Base-by-base conservation (phyloP, 2,329 filamentous ascomycete species). In the Paraphaeosphaeria minitans region DNA sequence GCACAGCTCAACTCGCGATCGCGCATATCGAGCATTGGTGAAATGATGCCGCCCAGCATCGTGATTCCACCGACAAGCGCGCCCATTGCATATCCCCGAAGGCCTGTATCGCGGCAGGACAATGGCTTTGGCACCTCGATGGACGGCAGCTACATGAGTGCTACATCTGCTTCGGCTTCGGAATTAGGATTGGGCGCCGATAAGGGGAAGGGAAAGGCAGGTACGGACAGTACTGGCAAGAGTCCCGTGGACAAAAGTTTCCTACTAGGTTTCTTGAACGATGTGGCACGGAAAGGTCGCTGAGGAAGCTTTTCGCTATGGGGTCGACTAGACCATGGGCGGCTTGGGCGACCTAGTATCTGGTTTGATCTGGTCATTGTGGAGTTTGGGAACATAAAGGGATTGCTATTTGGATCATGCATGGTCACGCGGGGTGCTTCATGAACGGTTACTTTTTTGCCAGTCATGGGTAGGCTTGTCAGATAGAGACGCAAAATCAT, bases 251-350 rank as follows among this genome's bases (percentile, higher is more conserved):
- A 95, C 66, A 89, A 90, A 71, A 88, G 83, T 16, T 95, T 95
- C 68, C 78, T 96, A 71, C 81, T 95, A 53, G 89, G 85, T 10
- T 95, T 92, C 71, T 78, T 96, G 67, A 86, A 91, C 63, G 81
- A 81, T 57, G 80, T 84, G 35, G 73, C 73, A 24, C 65, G 67
- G 57, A 60, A 69, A 24, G 73, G 71, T 24, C 63, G 72, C 10
- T 75, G 55, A 65, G 31, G 4, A 10, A n/a, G 10, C 35, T 51
- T 21, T 12, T 50, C 8, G 29, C 29, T 31, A 31, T 31, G 29
- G 24, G 29, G 47, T 59, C 39, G 49, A 6, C 8, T 47, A 24
- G 10, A 33, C 2, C 21, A 14, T 21, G 39, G n/a, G 29, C 9
- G 27, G 14, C 16, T 35, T 53, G 37, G 48, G 49, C 12, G 10